Base-by-base conservation (phyloP, 2,329 filamentous ascomycete species). In the Phaeomoniella chlamydospora region DNA sequence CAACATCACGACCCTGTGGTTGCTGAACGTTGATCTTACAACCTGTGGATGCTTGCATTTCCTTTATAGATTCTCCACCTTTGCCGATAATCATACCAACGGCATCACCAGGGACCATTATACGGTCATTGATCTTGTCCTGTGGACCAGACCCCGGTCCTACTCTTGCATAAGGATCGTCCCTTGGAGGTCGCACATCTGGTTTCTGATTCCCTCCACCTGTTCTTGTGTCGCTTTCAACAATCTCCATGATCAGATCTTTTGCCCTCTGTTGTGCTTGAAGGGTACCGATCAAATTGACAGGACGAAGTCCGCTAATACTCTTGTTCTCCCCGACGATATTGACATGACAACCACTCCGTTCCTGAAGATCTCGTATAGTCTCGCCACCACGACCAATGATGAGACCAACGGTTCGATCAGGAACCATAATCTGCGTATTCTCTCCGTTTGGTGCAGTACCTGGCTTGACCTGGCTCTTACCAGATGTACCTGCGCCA, bases 21-120 rank as follows among this genome's bases (percentile, higher is more conserved):
- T 83, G 82, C 18, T 83, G 82, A 16, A 94, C 86, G 49, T 94
- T 94, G 65, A 94, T 93, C 64, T 93, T 93, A 70, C 87, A 94
- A 32, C 83, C 81, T 4, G 84, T 90, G 18, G 66, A 71, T 51
- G 77, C 80, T 57, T 94, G 86, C 79, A 94, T 92, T 47, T 93
- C 84, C 45, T 87, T 85, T 53, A 94, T 94, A 0, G 86, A 92
- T 61, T 94, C 86, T 44, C 86, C 86, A 38, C 84, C 82, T 65
- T 93, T 93, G 44, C 87, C 86, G 41, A 94, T 94, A 45, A 94
- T 93, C 86, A 94, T 94, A 41, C 86, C 86, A 37, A 94, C 86
- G 4, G 86, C 81, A 54, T 94, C 86, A 15, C 85, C 88, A 10
- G 86, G 86, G 6, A 94, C 85, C 46, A 75, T 77, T 43, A 94